Evolutionary conservation across 140 eudicot species (phyloP), one percentile per base, ranked within the genome.

Genomic region (Anethum foeniculum): DNA sequence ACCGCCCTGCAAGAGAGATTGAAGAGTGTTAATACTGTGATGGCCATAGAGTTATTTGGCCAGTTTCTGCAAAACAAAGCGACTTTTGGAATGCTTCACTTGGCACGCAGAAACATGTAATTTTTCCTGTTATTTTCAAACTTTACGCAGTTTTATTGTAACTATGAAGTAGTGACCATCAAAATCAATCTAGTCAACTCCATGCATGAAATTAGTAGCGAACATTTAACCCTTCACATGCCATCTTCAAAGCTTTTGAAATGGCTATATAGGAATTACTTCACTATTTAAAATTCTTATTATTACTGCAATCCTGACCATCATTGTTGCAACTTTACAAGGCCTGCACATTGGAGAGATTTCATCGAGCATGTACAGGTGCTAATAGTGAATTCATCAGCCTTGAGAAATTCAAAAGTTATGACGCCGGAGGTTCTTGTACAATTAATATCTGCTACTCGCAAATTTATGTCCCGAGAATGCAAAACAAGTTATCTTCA

Each of bases 91-190:
- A 88, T 96, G 77, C 97, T 96, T 80, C 85, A 84, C 75, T 82
- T 96, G 93, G 98, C 96, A 19, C 96, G 97, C 83, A 88, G 83
- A 82, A 96, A 96, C 89, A 91, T 93, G 99, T 95, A 49, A 90
- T 80, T 81, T 86, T 85, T 87, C 65, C 76, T 79, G 72, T 85
- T 80, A 80, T 83, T 79, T 58, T 49, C 41, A 38, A 41, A 67
- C 78, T 23, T 65, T 76, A 49, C 72, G 39, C 76, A 77, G 38
- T 77, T n/a, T 47, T 68, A 16, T 54, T 82, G 28, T 34, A 2
- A 52, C 44, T 77, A 21, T 71, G 14, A 36, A 39, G 49, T 39
- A 39, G 43, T 39, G 46, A 72, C 52, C 51, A 72, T 72, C 0
- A 21, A 39, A 41, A 32, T 14, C 18, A 28, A 67, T 67, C 5